Evolutionary conservation across 2,329 filamentous ascomycete species (phyloP).

Genomic region (Triangularia verruculosa): DNA sequence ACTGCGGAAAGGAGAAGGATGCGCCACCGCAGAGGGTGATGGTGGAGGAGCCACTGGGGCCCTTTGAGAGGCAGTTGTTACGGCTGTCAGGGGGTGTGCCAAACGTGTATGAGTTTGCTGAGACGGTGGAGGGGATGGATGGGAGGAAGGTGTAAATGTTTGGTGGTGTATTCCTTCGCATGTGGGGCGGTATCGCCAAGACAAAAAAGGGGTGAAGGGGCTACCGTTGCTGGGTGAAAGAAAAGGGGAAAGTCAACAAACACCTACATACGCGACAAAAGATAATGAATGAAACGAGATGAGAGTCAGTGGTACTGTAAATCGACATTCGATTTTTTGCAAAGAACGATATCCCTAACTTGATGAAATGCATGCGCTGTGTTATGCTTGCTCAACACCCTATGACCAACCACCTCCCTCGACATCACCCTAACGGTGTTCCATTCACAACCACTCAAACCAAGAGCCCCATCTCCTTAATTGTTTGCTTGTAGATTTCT

Average conservation of each 20-base stretch:
- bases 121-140: constrained; percentile 19
- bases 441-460: too few species aligned
- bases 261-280: not conserved
- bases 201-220: not conserved
- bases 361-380: too few species aligned
- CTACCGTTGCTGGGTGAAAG: not conserved
- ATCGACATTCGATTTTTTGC: not conserved
- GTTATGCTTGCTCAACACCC: too few species aligned
- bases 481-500: too few species aligned
- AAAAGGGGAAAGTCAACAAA: not conserved
- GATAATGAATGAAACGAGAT: not conserved
- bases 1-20: constrained; percentile 41
- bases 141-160: constrained; percentile 1
- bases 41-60: constrained; percentile 53
- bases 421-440: too few species aligned
- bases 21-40: constrained; percentile 43
- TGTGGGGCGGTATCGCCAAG: not conserved
- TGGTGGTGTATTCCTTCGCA: too few species aligned
- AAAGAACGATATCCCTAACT: too few species aligned
- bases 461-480: too few species aligned
- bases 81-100: constrained; percentile 43
- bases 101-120: constrained; percentile 44
- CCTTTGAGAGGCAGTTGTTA: constrained; percentile 50
- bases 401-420: too few species aligned
- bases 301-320: too few species aligned